Conservation (phyloP, 202 grass and related monocot genomes). For the Schoenoplectus triqueter region DNA sequence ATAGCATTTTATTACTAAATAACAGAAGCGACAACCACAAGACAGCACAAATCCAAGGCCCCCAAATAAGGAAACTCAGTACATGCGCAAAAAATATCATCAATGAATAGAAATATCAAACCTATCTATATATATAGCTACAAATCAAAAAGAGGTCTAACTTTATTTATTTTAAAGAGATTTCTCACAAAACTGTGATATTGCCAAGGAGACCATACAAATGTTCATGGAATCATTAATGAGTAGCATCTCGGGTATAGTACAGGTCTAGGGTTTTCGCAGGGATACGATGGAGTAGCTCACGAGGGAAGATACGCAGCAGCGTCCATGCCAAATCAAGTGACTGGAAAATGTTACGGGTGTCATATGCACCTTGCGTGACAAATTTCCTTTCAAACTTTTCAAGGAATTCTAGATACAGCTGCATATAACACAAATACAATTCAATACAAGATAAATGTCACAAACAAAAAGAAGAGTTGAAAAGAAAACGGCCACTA, state of each 20-base stretch:
- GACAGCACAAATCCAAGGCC: background rate
- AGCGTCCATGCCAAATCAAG: conserved; percentile 96
- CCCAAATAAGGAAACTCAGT: background rate
- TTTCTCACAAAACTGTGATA: conserved; percentile 46
- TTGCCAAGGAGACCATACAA: conserved; percentile 37
- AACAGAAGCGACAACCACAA: conserved; percentile 15
- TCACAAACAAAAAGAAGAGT: background rate
- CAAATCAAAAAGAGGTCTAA: conserved; percentile 30
- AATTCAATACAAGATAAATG: conserved; percentile 19
- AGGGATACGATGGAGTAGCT: conserved; percentile 96
- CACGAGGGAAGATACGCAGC: conserved; percentile 95
- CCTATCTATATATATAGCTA: conserved; percentile 25
- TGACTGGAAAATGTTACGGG: conserved; percentile 95
- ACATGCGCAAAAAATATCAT: background rate
- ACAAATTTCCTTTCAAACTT: conserved; percentile 99
- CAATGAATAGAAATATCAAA: conserved; percentile 25
- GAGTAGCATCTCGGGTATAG: conserved; percentile 84
- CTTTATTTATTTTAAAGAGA: conserved; percentile 59
- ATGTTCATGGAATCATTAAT: conserved; percentile 47
- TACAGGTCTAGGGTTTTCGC: conserved; percentile 93
- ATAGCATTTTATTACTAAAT: conserved; percentile 33
- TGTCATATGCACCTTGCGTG: conserved; percentile 87
- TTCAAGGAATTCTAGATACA: conserved; percentile 95
- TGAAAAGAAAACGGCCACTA: background rate
- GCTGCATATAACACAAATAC: conserved; percentile 55